Evolutionary conservation across 2,329 filamentous ascomycete species (phyloP).

Genomic region (Emmonsiellopsis sp.): DNA sequence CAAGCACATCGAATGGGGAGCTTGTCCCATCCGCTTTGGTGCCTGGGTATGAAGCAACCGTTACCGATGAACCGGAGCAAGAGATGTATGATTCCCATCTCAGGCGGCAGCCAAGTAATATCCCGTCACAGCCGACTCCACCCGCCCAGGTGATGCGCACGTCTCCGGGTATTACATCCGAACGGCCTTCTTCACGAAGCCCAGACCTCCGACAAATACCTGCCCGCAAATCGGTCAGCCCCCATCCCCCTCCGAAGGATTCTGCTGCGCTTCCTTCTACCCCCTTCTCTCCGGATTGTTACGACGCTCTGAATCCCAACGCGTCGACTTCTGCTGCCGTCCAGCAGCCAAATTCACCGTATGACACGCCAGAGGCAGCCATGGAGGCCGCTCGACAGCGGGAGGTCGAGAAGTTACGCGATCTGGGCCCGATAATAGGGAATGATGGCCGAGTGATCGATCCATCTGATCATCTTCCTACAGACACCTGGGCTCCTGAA

Average conservation of each 20-base stretch:
- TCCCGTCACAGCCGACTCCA: background rate
- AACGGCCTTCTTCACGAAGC: slow-evolving; percentile 20
- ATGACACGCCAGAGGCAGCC: slow-evolving; percentile 29
- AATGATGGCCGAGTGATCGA: slow-evolving; percentile 57
- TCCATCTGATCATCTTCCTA: slow-evolving; percentile 55
- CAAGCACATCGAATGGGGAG: slow-evolving; percentile 17
- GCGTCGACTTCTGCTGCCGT: slow-evolving; percentile 23
- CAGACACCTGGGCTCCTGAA: slow-evolving; percentile 58
- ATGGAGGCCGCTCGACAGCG: slow-evolving; percentile 28
- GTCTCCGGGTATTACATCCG: slow-evolving; percentile 19
- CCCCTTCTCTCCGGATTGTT: slow-evolving; percentile 54
- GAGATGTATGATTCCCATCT: slow-evolving; percentile 19
- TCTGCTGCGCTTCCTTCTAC: slow-evolving; percentile 34
- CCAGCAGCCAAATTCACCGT: slow-evolving; percentile 25
- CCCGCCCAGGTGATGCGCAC: slow-evolving; percentile 15
- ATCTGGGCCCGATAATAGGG: slow-evolving; percentile 50
- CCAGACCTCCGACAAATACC: slow-evolving; percentile 32
- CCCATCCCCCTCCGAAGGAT: slow-evolving; percentile 36
- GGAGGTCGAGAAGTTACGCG: slow-evolving; percentile 29
- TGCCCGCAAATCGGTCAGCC: slow-evolving; percentile 51
- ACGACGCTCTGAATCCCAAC: slow-evolving; percentile 48
- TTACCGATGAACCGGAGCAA: slow-evolving; percentile 21
- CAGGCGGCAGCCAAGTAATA: slow-evolving; percentile 17
- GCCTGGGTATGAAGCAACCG: slow-evolving; percentile 29
- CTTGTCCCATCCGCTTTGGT: slow-evolving; percentile 32